These are phyloP conservation scores for Cercospora sp. DNA, from an alignment of 2,329 filamentous ascomycete species.

Conservation along the genomic window DNA sequence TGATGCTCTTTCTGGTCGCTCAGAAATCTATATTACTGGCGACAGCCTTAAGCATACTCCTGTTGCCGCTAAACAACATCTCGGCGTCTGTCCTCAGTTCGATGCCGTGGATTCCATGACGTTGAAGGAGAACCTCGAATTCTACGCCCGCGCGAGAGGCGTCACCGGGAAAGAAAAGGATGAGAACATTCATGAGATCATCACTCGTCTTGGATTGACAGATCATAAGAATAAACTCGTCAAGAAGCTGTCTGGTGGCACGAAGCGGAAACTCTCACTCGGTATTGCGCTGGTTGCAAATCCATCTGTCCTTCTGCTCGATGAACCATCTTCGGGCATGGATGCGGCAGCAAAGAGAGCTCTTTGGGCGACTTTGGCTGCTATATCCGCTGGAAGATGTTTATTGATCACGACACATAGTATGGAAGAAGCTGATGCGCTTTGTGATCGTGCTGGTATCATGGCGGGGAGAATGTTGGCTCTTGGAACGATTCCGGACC, in stretches of 20 bases:
- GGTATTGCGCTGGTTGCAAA: conserved; percentile 90
- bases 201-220: conserved; percentile 72
- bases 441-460: conserved; percentile 79
- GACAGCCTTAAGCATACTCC: conserved; percentile 70
- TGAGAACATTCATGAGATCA: conserved; percentile 71
- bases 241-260: conserved; percentile 76
- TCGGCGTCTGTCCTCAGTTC: conserved; percentile 80
- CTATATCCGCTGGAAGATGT: conserved; percentile 69
- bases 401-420: conserved; percentile 89
- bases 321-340: conserved; percentile 82
- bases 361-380: conserved; percentile 80
- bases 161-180: conserved; percentile 61
- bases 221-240: conserved; percentile 72
- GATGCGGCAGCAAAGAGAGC: conserved; percentile 83
- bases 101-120: conserved; percentile 78
- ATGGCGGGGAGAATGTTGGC: conserved; percentile 77
- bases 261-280: conserved; percentile 81
- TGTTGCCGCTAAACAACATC: conserved; percentile 67
- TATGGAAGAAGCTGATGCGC: conserved; percentile 89
- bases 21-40: conserved; percentile 77
- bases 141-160: conserved; percentile 80
- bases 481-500: conserved; percentile 68
- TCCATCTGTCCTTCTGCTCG: conserved; percentile 77
- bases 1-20: conserved; percentile 56
- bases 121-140: conserved; percentile 75